Evolutionary conservation across 441 rosid species (phyloP), one percentile per base, ranked within the genome.

Genomic region (Dalechampia spathulata): DNA sequence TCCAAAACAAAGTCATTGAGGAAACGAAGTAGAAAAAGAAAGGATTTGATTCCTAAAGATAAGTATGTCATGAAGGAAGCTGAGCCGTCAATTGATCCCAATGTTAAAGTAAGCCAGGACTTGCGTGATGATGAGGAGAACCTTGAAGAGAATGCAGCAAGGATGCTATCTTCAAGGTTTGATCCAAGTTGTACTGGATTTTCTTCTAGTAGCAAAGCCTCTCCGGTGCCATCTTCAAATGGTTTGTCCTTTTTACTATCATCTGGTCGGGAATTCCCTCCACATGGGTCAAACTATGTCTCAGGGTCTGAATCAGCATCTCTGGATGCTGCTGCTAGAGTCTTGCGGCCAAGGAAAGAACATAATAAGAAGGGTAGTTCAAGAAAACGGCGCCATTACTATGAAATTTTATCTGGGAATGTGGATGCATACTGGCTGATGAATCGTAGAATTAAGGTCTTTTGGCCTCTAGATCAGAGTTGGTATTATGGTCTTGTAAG

Each of bases 111-210:
- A 50, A 41, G 74, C 55, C 74, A 64, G 67, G 76, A 60, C 47
- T 59, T 62, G 74, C 77, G 51, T 23, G 92, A 84, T 41, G 98
- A 86, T 47, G 90, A 82, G 77, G 88, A 89, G 75, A 92, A 93
- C 73, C 97, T 93, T 55, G 99, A 86, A 76, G 90, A 85, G 63
- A 93, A 93, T 75, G 99, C 99, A 32, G 99, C 99, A 44, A 92
- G 76, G 78, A 92, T 92, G 99, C 68, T 92, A 19, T 89, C 94
- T 23, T 89, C 97, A 13, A 84, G 96, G 61, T 92, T 92, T 68
- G 86, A 89, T 72, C 86, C 99, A 7, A 80, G 80, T 71, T 89
- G 82, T 69, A 80, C 94, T 19, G 94, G 85, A 19, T 88, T 83
- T 78, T 76, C 84, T 60, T 73, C 77, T 28, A 83, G 67, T 51